Percentiles rank a stretch among this genome's conserved stretches.
Evolutionary conservation across 2,329 filamentous ascomycete species (phyloP).

Genomic region (Boeremia lycopersici): DNA sequence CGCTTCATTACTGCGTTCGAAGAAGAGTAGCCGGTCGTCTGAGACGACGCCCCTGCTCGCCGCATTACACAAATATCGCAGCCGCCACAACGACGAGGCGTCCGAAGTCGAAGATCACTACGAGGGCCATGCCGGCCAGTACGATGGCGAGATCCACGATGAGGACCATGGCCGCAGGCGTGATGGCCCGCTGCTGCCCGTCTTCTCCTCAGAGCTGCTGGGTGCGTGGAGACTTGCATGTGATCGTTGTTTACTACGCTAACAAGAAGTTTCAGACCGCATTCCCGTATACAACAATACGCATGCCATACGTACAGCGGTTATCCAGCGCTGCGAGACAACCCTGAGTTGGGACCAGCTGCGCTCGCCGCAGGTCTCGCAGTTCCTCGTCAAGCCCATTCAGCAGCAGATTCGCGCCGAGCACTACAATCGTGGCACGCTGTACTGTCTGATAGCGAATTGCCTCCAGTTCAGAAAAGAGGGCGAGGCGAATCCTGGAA

Average conservation of each 20-base stretch:
- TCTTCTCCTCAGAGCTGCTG: constrained; percentile 48
- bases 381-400: constrained; percentile 94
- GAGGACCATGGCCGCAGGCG: constrained; percentile 35
- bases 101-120: constrained; percentile 31
- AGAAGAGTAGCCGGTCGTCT: constrained; percentile 29
- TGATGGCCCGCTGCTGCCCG: constrained; percentile 47
- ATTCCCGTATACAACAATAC: constrained; percentile 90
- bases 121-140: constrained; percentile 26
- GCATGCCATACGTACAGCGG: constrained; percentile 84
- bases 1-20: constrained; percentile 44
- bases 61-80: constrained; percentile 38
- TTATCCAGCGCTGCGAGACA: constrained; percentile 86
- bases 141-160: constrained; percentile 40
- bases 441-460: constrained; percentile 92
- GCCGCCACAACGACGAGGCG: constrained; percentile 30
- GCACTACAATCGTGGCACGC: constrained; percentile 82
- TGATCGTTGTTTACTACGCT: constrained; percentile 29
- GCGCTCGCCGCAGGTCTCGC: constrained; percentile 92
- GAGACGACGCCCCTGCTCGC: constrained; percentile 47
- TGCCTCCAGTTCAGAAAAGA: constrained; percentile 93
- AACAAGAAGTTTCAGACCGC: constrained; percentile 64
- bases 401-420: constrained; percentile 83
- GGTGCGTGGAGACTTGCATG: constrained; percentile 32
- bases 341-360: constrained; percentile 94
- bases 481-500: constrained; percentile 78